Evolutionary conservation across 805 yeast genomes (phyloP).

Genomic region (Ogataea ramenticola): DNA sequence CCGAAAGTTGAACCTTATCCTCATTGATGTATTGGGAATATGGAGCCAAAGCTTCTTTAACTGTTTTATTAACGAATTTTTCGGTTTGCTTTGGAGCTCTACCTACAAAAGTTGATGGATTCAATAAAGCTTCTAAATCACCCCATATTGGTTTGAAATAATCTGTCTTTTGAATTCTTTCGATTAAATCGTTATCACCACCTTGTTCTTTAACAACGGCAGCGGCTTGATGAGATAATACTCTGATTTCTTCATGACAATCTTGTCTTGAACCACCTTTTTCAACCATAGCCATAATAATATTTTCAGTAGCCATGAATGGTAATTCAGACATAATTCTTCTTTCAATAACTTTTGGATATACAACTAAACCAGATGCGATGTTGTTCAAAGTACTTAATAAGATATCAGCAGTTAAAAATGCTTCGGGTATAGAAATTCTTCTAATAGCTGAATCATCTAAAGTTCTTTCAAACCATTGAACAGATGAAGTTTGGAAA

Average conservation of each 20-base stretch:
- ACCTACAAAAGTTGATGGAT: conserved; percentile 93
- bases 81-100: conserved; percentile 98
- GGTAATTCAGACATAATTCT: conserved; percentile 93
- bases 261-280: conserved; percentile 97
- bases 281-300: conserved; percentile 99
- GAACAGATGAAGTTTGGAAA: conserved; percentile 94
- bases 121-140: conserved; percentile 73
- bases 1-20: conserved; percentile 73
- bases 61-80: conserved; percentile 81
- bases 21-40: conserved; percentile 50
- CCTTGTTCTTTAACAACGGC: conserved; percentile 97
- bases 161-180: conserved; percentile 67
- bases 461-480: conserved; percentile 98
- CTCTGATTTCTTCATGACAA: conserved; percentile 96
- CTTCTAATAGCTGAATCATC: conserved; percentile 98
- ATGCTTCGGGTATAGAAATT: conserved; percentile 93
- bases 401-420: conserved; percentile 90
- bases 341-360: conserved; percentile 97
- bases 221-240: conserved; percentile 93
- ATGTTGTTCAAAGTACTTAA: conserved; percentile 85
- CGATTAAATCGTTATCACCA: conserved; percentile 95
- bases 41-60: conserved; percentile 72
- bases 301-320: conserved; percentile 98
- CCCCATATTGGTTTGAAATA: conserved; percentile 87
- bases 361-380: conserved; percentile 91